Evolutionary conservation across 179 eudicot genomes (phyloP).

Genomic region (Kewa caespitosa): DNA sequence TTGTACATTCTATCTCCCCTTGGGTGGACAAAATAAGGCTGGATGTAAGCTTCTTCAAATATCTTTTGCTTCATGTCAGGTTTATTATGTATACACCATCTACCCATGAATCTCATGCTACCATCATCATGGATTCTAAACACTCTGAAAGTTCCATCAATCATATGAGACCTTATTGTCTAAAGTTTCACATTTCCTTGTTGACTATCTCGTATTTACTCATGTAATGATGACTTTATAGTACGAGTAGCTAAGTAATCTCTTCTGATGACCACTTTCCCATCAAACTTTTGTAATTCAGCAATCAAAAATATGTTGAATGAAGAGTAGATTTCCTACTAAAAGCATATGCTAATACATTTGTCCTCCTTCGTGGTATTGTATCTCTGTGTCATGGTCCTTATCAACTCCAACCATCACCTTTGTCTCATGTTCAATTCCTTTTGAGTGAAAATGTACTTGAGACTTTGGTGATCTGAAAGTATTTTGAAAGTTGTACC

Average conservation of each 20-base stretch:
- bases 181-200: not conserved
- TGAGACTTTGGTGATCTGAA: not conserved
- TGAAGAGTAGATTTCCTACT: not conserved
- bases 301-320: not conserved
- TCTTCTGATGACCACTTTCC: not conserved
- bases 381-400: not conserved
- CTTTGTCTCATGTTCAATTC: not conserved
- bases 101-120: not conserved
- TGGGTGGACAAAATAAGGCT: not conserved
- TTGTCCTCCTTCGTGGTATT: not conserved
- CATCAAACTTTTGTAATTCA: not conserved
- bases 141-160: not conserved
- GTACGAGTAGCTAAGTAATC: too few relatives aligned
- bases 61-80: too few relatives aligned
- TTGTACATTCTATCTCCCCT: not conserved
- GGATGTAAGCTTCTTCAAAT: too few relatives aligned
- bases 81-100: too few relatives aligned
- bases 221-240: too few relatives aligned
- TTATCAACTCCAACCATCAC: not conserved
- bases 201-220: not conserved
- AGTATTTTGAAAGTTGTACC: not conserved
- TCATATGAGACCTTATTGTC: not conserved
- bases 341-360: not conserved
- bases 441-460: not conserved
- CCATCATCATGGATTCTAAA: not conserved